Percentiles rank a stretch among this genome's conserved stretches.
Conservation (phyloP, 106 monocot genomes). For the Dioscorea alata region DNA sequence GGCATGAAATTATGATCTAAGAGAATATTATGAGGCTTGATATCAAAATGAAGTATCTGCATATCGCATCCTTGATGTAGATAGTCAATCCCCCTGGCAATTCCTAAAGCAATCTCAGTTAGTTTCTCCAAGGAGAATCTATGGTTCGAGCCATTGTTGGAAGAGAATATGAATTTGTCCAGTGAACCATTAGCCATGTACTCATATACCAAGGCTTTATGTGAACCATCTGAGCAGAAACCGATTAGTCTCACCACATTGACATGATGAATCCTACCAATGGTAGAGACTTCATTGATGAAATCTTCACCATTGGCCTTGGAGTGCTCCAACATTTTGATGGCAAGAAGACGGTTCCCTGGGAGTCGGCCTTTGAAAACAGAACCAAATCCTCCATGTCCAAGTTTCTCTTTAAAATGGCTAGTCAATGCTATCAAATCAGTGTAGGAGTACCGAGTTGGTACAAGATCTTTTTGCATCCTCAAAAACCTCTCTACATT, state of each 20-base stretch:
- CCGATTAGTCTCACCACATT: constrained; percentile 40
- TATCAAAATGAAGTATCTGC: constrained; percentile 49
- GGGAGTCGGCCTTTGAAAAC: constrained; percentile 36
- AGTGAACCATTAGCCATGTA: constrained; percentile 46
- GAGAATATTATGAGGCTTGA: constrained; percentile 53
- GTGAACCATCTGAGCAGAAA: constrained; percentile 42
- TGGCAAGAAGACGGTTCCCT: constrained; percentile 19
- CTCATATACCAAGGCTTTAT: constrained; percentile 36
- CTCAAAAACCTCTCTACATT: constrained; percentile 46
- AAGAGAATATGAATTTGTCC: constrained; percentile 24
- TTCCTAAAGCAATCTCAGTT: constrained; percentile 25
- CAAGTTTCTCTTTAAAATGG: constrained; percentile 42
- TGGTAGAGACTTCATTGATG: constrained; percentile 51
- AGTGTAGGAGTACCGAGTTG: constrained; percentile 32
- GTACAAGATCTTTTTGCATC: constrained; percentile 18
- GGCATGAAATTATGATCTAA: constrained; percentile 24
- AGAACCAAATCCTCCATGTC: constrained; percentile 45
- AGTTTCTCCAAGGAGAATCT: not conserved
- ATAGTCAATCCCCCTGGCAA: constrained; percentile 43
- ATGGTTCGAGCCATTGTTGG: not conserved
- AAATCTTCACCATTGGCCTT: constrained; percentile 38
- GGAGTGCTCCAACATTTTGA: constrained; percentile 30
- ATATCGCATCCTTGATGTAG: constrained; percentile 41
- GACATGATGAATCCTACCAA: constrained; percentile 48
- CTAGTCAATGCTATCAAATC: constrained; percentile 31